phyloP scores from a whole-genome alignment of 2,329 filamentous ascomycete genomes.

The Verruconis gallopava region DNA sequence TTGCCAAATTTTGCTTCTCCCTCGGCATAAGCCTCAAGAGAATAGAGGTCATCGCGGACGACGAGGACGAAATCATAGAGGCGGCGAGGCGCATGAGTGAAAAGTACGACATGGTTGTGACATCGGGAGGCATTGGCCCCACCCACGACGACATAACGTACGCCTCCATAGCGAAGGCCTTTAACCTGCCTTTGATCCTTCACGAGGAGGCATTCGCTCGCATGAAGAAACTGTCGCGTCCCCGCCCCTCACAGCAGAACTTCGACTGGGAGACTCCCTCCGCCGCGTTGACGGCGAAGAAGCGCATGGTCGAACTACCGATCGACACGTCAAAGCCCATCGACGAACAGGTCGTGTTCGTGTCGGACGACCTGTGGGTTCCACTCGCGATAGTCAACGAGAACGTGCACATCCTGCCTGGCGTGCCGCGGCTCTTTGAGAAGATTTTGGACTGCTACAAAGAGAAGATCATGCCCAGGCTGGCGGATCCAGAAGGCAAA shows the following conservation, averaged over 20 bases:
- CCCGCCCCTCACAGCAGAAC: slow-evolving; percentile 55
- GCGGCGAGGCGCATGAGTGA: slow-evolving; percentile 76
- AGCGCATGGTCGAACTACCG: slow-evolving; percentile 83
- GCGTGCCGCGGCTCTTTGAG: slow-evolving; percentile 76
- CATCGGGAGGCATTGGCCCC: slow-evolving; percentile 87
- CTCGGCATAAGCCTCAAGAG: slow-evolving; percentile 61
- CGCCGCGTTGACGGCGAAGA: slow-evolving; percentile 62
- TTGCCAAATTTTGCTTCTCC: slow-evolving; percentile 53
- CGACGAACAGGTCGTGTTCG: slow-evolving; percentile 65
- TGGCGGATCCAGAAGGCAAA: slow-evolving; percentile 70
- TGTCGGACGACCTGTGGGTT: slow-evolving; percentile 75
- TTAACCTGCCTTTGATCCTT: slow-evolving; percentile 60
- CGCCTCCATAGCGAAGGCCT: slow-evolving; percentile 82
- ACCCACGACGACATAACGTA: slow-evolving; percentile 99
- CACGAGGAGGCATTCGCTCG: slow-evolving; percentile 64
- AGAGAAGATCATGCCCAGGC: slow-evolving; percentile 52
- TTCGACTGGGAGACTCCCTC: slow-evolving; percentile 81
- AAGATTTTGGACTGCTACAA: slow-evolving; percentile 65
- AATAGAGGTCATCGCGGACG: slow-evolving; percentile 86
- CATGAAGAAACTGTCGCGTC: slow-evolving; percentile 72
- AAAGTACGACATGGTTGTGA: slow-evolving; percentile 88
- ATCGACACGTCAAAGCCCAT: slow-evolving; percentile 53
- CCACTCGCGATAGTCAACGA: slow-evolving; percentile 80
- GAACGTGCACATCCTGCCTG: slow-evolving; percentile 86
- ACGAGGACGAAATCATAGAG: slow-evolving; percentile 81